phyloP scores from a whole-genome alignment of 805 yeast species.

The Pichia thaimueangensis region DNA sequence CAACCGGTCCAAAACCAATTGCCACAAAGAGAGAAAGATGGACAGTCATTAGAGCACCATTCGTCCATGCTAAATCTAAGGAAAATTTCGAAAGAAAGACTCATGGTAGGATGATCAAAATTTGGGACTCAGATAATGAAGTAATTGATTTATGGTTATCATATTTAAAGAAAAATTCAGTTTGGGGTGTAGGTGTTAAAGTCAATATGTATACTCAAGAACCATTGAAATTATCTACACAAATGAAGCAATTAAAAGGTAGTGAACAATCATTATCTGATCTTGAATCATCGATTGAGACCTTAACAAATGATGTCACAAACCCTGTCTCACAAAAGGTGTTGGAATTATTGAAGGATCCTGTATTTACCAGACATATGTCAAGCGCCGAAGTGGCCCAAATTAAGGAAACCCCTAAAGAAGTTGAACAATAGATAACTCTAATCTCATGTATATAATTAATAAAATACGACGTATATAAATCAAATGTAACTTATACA shows the following conservation, averaged over 20 bases:
- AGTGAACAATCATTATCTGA: conserved; percentile 18
- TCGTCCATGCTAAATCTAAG: conserved; percentile 89
- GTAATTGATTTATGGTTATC: conserved; percentile 77
- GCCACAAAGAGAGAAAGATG: conserved; percentile 76
- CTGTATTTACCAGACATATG: conserved; percentile 57
- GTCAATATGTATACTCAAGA: conserved; percentile 59
- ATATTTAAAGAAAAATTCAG: conserved; percentile 66
- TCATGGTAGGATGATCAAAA: conserved; percentile 62
- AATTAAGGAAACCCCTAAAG: too few species aligned
- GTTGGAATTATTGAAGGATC: conserved; percentile 61
- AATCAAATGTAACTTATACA: not conserved
- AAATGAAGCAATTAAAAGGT: conserved; percentile 31
- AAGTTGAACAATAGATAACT: too few species aligned
- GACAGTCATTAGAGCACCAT: conserved; percentile 91
- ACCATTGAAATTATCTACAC: conserved; percentile 37
- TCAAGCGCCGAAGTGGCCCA: conserved; percentile 21
- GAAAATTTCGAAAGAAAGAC: conserved; percentile 91
- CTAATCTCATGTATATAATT: too few species aligned
- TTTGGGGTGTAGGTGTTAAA: conserved; percentile 78
- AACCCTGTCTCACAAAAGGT: conserved; percentile 59
- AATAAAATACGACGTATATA: too few species aligned
- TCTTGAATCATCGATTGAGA: conserved; percentile 20
- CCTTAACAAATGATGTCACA: conserved; percentile 18
- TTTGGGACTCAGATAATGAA: conserved; percentile 83
- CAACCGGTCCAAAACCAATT: conserved; percentile 62